Evolutionary conservation across 2,329 filamentous ascomycete species (phyloP).

Genomic region (Alternaria sp.): DNA sequence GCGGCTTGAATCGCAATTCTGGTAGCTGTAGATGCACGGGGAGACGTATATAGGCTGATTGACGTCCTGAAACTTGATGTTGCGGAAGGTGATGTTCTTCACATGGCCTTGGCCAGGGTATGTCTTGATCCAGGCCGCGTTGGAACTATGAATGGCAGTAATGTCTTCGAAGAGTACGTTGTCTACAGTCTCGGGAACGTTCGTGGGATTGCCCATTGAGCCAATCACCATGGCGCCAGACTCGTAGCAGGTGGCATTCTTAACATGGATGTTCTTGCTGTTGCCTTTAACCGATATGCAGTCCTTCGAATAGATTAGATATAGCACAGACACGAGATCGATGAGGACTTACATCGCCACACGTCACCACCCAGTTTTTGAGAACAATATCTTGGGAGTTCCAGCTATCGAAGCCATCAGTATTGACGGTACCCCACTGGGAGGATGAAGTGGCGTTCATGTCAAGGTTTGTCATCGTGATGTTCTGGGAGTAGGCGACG

Average conservation of each 20-base stretch:
- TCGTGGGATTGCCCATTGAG: slow-evolving; percentile 63
- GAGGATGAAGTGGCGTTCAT: slow-evolving; percentile 57
- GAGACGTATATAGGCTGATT: slow-evolving; percentile 59
- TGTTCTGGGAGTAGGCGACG: slow-evolving; percentile 56
- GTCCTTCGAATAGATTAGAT: slow-evolving; percentile 56
- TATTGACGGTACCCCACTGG: slow-evolving; percentile 57
- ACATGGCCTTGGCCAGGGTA: slow-evolving; percentile 51
- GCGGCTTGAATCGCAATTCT: slow-evolving; percentile 27
- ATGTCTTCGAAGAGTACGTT: slow-evolving; percentile 52
- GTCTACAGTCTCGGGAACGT: slow-evolving; percentile 62
- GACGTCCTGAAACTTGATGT: slow-evolving; percentile 45
- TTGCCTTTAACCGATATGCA: slow-evolving; percentile 68
- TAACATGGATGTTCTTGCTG: slow-evolving; percentile 62
- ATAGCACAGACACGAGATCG: slow-evolving; percentile 26
- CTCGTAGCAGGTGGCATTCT: slow-evolving; percentile 67
- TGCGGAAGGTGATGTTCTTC: slow-evolving; percentile 54
- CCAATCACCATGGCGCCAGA: slow-evolving; percentile 65
- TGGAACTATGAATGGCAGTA: slow-evolving; percentile 31
- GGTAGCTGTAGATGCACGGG: slow-evolving; percentile 53
- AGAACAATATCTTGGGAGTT: slow-evolving; percentile 57
- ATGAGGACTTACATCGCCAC: slow-evolving; percentile 37
- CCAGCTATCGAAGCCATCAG: slow-evolving; percentile 60
- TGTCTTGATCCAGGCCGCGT: slow-evolving; percentile 40
- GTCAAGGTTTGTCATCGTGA: slow-evolving; percentile 61
- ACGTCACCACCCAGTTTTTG: slow-evolving; percentile 52